Evolutionary conservation across 805 yeast genomes (phyloP).

Genomic region (Candida adriatica): DNA sequence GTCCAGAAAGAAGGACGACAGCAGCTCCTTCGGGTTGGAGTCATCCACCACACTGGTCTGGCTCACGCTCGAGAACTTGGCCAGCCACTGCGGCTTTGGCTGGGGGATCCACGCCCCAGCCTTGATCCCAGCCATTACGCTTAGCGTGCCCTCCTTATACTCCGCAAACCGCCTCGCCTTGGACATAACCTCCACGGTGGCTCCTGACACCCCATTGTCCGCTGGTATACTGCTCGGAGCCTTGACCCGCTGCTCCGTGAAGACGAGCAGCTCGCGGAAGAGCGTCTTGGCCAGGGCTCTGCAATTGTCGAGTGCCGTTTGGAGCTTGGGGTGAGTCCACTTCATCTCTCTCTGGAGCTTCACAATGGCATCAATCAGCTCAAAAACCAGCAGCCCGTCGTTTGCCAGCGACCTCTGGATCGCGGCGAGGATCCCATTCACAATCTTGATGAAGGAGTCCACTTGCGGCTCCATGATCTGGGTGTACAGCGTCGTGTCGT

Average conservation of each 20-base stretch:
- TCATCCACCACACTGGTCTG: constrained; percentile 32
- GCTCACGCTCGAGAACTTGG: constrained; percentile 41
- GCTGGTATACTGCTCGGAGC: constrained; percentile 44
- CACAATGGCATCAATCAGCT: constrained; percentile 44
- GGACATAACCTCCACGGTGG: constrained; percentile 67
- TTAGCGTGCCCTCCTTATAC: constrained; percentile 44
- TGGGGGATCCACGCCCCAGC: constrained; percentile 66
- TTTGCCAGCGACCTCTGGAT: constrained; percentile 36
- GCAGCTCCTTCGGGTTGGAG: constrained; percentile 40
- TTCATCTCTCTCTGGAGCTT: constrained; percentile 27
- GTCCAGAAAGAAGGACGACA: constrained; percentile 69
- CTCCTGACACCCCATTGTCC: constrained; percentile 66
- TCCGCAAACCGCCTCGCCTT: constrained; percentile 59
- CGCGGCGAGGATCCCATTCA: constrained; percentile 30
- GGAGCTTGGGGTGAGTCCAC: constrained; percentile 14
- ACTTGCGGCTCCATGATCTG: constrained; percentile 29
- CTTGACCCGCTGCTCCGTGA: constrained; percentile 45
- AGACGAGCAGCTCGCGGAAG: constrained; percentile 50
- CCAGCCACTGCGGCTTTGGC: constrained; percentile 48
- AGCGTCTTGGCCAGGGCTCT: constrained; percentile 30
- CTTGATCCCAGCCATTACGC: constrained; percentile 41
- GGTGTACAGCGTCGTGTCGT: constrained; percentile 25
- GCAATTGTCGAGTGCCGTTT: constrained; percentile 21
- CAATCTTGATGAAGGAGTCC: constrained; percentile 32
- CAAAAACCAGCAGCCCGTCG: constrained; percentile 50